Evolutionary conservation across 805 yeast genomes (phyloP).

Genomic region (Saccharomycopsis lassenensis): DNA sequence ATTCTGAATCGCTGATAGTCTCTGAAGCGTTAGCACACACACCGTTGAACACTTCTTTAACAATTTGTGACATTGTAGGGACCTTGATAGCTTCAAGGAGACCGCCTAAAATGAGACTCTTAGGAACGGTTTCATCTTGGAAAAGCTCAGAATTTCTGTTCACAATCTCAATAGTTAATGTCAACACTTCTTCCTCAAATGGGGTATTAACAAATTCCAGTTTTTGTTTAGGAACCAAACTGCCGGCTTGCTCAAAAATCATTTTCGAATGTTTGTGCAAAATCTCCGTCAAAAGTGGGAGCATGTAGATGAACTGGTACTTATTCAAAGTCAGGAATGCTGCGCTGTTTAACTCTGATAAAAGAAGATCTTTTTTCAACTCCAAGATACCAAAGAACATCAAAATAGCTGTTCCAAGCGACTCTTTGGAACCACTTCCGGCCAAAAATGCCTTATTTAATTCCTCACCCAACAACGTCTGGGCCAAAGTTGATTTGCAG

Average conservation of each 20-base stretch:
- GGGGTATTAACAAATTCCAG: conserved; percentile 70
- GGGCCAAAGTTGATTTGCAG: conserved; percentile 19
- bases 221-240: conserved; percentile 1
- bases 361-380: conserved; percentile 38
- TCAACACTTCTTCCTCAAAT: conserved; percentile 78
- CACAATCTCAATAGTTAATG: conserved; percentile 67
- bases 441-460: conserved; percentile 42
- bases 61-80: conserved; percentile 68
- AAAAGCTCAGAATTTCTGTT: conserved; percentile 59
- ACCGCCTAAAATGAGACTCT: conserved; percentile 50
- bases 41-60: conserved; percentile 74
- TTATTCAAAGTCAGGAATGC: conserved; percentile 64
- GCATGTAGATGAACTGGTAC: conserved; percentile 55
- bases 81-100: conserved; percentile 53
- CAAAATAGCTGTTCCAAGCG: conserved; percentile 61
- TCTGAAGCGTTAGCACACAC: conserved; percentile 68
- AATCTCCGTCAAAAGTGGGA: conserved; percentile 65
- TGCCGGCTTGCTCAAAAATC: not conserved
- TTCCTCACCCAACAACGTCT: conserved; percentile 30
- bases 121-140: conserved; percentile 55
- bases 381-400: conserved; percentile 38
- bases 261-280: conserved; percentile 45
- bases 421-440: conserved; percentile 40
- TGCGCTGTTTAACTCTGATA: conserved; percentile 64
- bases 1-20: conserved; percentile 44